Evolutionary conservation across 106 monocot genomes (phyloP).

Genomic region (Posidonia australis): DNA sequence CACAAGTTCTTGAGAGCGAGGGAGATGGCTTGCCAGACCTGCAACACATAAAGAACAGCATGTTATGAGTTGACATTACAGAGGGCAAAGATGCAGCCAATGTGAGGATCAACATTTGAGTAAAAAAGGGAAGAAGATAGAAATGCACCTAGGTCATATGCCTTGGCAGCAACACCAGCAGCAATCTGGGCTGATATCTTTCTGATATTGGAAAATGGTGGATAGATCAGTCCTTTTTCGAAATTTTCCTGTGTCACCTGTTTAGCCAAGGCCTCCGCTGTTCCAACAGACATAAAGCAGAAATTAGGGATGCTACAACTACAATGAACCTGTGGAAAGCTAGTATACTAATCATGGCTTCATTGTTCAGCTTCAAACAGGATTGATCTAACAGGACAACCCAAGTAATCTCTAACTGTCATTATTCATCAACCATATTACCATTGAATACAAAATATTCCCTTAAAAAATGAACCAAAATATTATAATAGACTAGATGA

Average conservation of each 20-base stretch:
- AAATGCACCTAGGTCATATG: conserved; percentile 66
- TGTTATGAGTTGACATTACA: no score
- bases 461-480: no score
- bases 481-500: no score
- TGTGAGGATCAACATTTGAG: neutral
- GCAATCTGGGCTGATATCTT: conserved; percentile 83
- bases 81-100: no score
- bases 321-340: no score
- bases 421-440: no score
- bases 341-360: no score
- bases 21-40: conserved; percentile 68
- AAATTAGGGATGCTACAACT: neutral
- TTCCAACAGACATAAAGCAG: conserved; percentile 3
- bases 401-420: no score
- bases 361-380: neutral
- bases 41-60: neutral
- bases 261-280: conserved; percentile 72
- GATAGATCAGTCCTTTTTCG: conserved; percentile 63
- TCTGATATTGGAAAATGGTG: conserved; percentile 69
- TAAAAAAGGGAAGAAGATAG: neutral
- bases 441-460: no score
- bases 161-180: conserved; percentile 71
- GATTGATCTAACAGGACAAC: no score
- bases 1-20: conserved; percentile 43
- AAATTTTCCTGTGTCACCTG: conserved; percentile 50